phyloP scores from a whole-genome alignment of 2,329 filamentous ascomycete genomes.

The Fonsecaea multimorphosa region DNA sequence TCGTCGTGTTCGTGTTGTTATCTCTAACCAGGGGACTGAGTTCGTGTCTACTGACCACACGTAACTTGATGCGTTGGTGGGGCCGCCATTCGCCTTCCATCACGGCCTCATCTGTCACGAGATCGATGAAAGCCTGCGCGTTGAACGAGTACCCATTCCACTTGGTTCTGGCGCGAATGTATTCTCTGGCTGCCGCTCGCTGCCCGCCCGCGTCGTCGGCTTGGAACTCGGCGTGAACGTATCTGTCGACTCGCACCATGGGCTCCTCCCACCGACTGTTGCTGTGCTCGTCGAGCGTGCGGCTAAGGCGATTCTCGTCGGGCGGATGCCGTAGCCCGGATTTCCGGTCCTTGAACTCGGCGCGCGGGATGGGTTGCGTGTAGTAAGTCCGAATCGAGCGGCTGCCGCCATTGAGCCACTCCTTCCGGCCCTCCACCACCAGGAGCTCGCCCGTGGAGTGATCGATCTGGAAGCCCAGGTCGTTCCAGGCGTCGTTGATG shows the following conservation, averaged over 20 bases:
- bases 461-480: constrained; percentile 66
- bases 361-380: constrained; percentile 50
- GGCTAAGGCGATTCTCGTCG: constrained; percentile 26
- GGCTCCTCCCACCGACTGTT: constrained; percentile 44
- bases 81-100: constrained; percentile 41
- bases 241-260: constrained; percentile 46
- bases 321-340: constrained; percentile 25
- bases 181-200: constrained; percentile 44
- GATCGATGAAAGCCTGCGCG: constrained; percentile 50
- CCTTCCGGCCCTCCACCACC: constrained; percentile 71
- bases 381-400: constrained; percentile 71
- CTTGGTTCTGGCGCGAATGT: constrained; percentile 53
- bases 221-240: constrained; percentile 51
- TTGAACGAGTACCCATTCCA: constrained; percentile 51
- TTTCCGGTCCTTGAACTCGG: constrained; percentile 38
- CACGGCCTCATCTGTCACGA: constrained; percentile 49
- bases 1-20: background rate
- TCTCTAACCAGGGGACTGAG: constrained; percentile 48
- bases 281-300: constrained; percentile 34
- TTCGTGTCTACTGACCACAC: constrained; percentile 51
- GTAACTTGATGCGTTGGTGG: constrained; percentile 49
- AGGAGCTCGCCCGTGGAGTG: constrained; percentile 64
- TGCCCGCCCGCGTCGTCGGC: constrained; percentile 31
- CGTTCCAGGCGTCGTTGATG: constrained; percentile 76
- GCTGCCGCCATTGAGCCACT: constrained; percentile 66